phyloP scores from a whole-genome alignment of 352 stramenopile genomes.

The Globisporangium solare region DNA sequence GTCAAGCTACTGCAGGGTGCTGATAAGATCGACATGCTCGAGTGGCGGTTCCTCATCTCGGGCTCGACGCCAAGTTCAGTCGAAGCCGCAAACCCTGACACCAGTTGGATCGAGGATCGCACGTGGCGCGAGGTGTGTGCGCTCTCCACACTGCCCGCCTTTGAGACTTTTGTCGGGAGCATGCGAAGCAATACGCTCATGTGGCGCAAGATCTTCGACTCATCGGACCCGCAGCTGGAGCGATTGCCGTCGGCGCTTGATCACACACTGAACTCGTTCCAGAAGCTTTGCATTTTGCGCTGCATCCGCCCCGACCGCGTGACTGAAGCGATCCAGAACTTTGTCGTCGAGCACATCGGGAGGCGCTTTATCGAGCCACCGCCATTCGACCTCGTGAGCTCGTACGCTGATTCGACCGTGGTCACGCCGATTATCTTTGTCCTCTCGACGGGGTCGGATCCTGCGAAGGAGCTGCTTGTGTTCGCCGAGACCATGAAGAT shows the following conservation, averaged over 20 bases:
- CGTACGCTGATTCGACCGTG: slow-evolving; percentile 81
- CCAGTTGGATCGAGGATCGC: slow-evolving; percentile 36
- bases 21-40: slow-evolving; percentile 78
- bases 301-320: slow-evolving; percentile 59
- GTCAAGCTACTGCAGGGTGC: slow-evolving; percentile 81
- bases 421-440: slow-evolving; percentile 90
- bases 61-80: slow-evolving; percentile 55
- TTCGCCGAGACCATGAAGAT: slow-evolving; percentile 86
- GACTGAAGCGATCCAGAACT: slow-evolving; percentile 74
- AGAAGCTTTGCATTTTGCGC: slow-evolving; percentile 54
- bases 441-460: slow-evolving; percentile 85
- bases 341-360: slow-evolving; percentile 81
- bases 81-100: slow-evolving; percentile 21
- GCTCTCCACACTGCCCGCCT: slow-evolving; percentile 32
- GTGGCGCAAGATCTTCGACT: slow-evolving; percentile 45
- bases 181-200: slow-evolving; percentile 19
- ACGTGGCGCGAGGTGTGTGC: slow-evolving; percentile 32
- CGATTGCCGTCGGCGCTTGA: slow-evolving; percentile 26
- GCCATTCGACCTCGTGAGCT: slow-evolving; percentile 75
- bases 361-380: slow-evolving; percentile 79
- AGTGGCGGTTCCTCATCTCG: slow-evolving; percentile 94
- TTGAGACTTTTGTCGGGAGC: slow-evolving; percentile 21
- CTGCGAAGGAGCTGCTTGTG: slow-evolving; percentile 82
- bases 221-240: slow-evolving; percentile 33
- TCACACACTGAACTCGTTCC: slow-evolving; percentile 31